Evolutionary conservation across 2,329 filamentous ascomycete genomes (phyloP), one percentile per base, ranked within the genome.

Genomic region (Xylaria sp.): DNA sequence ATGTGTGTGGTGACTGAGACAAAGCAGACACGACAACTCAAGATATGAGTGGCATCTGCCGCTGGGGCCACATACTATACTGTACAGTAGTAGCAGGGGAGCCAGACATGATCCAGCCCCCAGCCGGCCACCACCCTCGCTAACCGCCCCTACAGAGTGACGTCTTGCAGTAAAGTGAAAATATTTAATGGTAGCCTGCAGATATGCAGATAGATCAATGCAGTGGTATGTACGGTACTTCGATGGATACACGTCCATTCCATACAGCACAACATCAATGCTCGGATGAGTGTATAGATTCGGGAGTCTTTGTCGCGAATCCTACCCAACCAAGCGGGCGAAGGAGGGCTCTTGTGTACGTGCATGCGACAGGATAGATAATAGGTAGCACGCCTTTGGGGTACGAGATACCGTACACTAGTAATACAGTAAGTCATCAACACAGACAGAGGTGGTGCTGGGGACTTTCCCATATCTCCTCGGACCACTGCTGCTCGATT

Each of bases 281-380:
- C 56, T 54, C 64, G 57, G 64, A 39, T 55, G 51, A 44, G 8
- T 39, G 52, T 68, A 60, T 64, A n/a, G 32, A 59, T 68, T 48
- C 55, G 61, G 66, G 63, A 55, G 54, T 50, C 48, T 20, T 55
- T 68, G 65, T 60, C 61, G 48, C 55, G 13, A 65, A 68, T 64
- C 55, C 58, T 65, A 65, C 66, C 55, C 39, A 65, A 60, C 37
- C 20, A 68, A 65, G 61, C 55, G 65, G 60, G 46, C 55, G 55
- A 50, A 9, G 12, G 52, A 59, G 65, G 46, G 32, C 46, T 32
- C 7, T 39, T 23, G 15, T 39, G 10, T 37, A 37, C 34, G 10
- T 44, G 12, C 23, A 61, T 41, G 41, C 41, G 41, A 15, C 23
- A 7, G 12, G 13, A 37, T 37, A 8, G 34, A 10, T 37, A 9